Base-by-base conservation (phyloP, 345 rosid genomes). In the Nasturtium officinale region DNA sequence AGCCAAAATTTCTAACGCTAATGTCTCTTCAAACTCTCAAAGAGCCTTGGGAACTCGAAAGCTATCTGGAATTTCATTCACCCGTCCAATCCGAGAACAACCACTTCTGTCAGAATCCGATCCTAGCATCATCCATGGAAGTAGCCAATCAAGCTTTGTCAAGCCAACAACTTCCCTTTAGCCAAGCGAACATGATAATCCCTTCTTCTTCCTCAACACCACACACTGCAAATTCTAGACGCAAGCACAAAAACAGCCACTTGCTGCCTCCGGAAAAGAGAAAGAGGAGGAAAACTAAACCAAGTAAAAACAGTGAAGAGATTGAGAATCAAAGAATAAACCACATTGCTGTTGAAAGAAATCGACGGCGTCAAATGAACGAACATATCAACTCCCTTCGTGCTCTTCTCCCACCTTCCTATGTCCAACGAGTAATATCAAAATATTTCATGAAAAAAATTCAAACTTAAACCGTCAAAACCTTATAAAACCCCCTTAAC, bases 271-370 rank as follows among this genome's bases (percentile, higher is more conserved):
- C 75, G 56, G 54, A 65, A 32, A 71, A 81, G 74, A 79, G 80
- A 47, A 90, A 84, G 74, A 73, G 90, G 62, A 90, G 85, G 73
- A 78, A 85, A 75, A 75, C 87, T 20, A 85, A 78, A 78, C 78
- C 82, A 28, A 50, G 60, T 7, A 88, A 85, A 76, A 88, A 86
- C 85, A 79, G 79, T 54, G 91, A 90, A 79, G 96, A 88, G 52
- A 82, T 84, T 33, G 96, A 90, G 85, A 84, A 79, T 83, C 96
- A 90, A 60, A 88, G 96, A 54, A 84, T 84, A 79, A 86, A 86
- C 81, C 96, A 88, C 87, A 90, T 90, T 83, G 89, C 96, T 13
- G 93, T 88, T 32, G 93, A 90, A 82, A 84, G 96, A 52, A 90
- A 88, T 78, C 90, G 93, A 40, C 67, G 96, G 21, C 87, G 91